Conservation (phyloP, 1,284 basidiomycete genomes). For the Ustilago shanxiensis region DNA sequence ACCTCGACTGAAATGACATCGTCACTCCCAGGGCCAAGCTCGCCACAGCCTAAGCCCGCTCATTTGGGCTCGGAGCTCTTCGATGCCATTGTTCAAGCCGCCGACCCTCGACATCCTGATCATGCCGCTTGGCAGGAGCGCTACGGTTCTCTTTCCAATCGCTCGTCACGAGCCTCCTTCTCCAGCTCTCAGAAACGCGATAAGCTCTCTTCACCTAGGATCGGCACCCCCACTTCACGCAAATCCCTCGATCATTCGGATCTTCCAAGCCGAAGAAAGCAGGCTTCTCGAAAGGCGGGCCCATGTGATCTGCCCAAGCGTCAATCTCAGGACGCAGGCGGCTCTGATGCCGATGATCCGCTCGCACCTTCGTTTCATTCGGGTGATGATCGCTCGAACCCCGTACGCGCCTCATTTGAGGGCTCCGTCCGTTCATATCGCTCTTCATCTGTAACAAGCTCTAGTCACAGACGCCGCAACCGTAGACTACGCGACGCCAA, state of each 20-base stretch:
- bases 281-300: conserved; percentile 21
- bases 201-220: conserved; percentile 6
- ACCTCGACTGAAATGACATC: conserved; percentile 3
- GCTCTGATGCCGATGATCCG: conserved; percentile 41
- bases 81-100: conserved; percentile 48
- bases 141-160: conserved; percentile 30
- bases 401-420: conserved; percentile 31
- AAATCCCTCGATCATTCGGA: conserved; percentile 34
- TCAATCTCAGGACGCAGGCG: conserved; percentile 11
- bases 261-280: conserved; percentile 8
- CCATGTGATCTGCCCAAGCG: conserved; percentile 12
- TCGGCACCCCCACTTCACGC: conserved; percentile 10
- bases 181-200: conserved; percentile 28
- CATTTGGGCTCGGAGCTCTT: conserved; percentile 38
- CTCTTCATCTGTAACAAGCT: conserved; percentile 26
- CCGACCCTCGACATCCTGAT: conserved; percentile 44
- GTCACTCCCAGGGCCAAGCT: not conserved
- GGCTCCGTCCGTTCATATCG: conserved; percentile 30
- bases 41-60: conserved; percentile 14
- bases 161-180: conserved; percentile 27
- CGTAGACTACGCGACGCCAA: conserved; percentile 23
- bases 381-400: conserved; percentile 13
- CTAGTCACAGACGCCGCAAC: conserved; percentile 22
- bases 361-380: not conserved
- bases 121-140: conserved; percentile 40